Percentiles rank a stretch among this genome's conserved stretches.
These are phyloP conservation scores for Cytospora piceae DNA, from an alignment of 2,329 filamentous ascomycete genomes.

Conservation along the genomic window DNA sequence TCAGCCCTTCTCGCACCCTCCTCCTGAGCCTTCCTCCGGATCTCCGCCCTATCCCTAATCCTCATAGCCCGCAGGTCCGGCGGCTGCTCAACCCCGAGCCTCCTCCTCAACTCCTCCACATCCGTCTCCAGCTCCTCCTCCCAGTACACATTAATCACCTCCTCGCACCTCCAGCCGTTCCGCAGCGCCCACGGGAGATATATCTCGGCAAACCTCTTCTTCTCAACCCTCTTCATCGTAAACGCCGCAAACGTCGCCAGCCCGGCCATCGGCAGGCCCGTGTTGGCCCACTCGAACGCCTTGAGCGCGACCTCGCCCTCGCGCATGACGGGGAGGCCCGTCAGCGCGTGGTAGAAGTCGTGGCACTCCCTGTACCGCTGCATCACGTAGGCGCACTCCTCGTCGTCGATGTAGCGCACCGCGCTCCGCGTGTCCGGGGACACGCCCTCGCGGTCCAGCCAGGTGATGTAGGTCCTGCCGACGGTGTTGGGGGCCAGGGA, in stretches of 20 bases:
- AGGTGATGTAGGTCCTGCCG: constrained; percentile 80
- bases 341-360: constrained; percentile 96
- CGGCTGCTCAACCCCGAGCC: constrained; percentile 84
- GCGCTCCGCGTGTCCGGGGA: constrained; percentile 82
- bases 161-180: constrained; percentile 76
- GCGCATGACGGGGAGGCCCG: constrained; percentile 85
- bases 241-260: constrained; percentile 83
- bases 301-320: constrained; percentile 98
- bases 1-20: background rate
- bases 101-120: constrained; percentile 71
- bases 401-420: constrained; percentile 91
- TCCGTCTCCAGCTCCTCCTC: constrained; percentile 89
- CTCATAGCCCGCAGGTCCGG: constrained; percentile 82
- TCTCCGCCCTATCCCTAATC: constrained; percentile 69
- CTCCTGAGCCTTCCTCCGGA: constrained; percentile 63
- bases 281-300: constrained; percentile 96
- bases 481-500: constrained; percentile 73
- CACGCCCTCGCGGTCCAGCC: constrained; percentile 94
- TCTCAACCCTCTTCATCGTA: constrained; percentile 81
- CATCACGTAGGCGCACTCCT: constrained; percentile 97
- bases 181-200: constrained; percentile 90
- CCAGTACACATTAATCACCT: constrained; percentile 97
- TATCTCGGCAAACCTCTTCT: constrained; percentile 70
- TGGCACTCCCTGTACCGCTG: constrained; percentile 97
- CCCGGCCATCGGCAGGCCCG: constrained; percentile 91